phyloP scores from a whole-genome alignment of 208 protist species.

The Trichomonas vaginalis region DNA sequence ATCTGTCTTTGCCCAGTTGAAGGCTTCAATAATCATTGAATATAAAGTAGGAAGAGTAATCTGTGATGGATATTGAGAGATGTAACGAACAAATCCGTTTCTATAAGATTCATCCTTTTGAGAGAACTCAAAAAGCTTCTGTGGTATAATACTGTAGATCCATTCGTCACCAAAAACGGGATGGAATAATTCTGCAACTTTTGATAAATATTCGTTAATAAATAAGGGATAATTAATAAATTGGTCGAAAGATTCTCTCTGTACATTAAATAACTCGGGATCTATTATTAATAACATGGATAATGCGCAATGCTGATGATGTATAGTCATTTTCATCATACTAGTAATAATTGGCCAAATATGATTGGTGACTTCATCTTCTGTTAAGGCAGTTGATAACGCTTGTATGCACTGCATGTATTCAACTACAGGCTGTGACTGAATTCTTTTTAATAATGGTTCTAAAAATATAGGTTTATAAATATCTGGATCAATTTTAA shows the following conservation, averaged over 20 bases:
- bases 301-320: neutral
- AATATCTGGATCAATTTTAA: neutral
- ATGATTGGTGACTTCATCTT: neutral
- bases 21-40: neutral
- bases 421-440: neutral
- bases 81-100: neutral
- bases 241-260: neutral
- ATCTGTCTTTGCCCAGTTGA: neutral
- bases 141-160: neutral
- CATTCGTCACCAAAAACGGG: neutral
- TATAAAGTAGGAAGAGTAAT: neutral
- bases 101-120: neutral
- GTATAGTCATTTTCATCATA: neutral
- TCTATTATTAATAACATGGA: neutral
- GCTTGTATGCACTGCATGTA: neutral
- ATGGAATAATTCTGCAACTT: neutral
- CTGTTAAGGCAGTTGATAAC: neutral
- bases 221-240: neutral
- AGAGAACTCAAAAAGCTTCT: neutral
- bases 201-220: neutral
- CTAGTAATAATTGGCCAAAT: neutral
- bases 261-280: neutral
- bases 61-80: neutral
- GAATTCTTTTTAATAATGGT: neutral
- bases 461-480: neutral